These are phyloP conservation scores for Leccinum solheimii DNA, from an alignment of 1,284 basidiomycete genomes.

Conservation along the genomic window DNA sequence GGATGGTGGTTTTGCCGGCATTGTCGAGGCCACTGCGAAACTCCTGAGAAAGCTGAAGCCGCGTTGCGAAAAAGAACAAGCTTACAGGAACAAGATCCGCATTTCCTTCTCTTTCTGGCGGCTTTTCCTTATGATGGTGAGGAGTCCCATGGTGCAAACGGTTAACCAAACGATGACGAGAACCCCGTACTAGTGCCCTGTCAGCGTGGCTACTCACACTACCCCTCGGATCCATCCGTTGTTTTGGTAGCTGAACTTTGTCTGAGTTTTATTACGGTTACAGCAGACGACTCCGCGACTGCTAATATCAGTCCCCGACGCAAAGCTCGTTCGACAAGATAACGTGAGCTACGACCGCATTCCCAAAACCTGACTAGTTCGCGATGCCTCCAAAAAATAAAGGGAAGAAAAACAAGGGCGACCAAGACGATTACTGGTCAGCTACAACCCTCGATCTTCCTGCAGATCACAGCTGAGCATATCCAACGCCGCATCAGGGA, in stretches of 20 bases:
- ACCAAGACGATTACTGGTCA: slow-evolving; percentile 84
- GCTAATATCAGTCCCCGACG: slow-evolving; percentile 20
- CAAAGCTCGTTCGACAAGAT: slow-evolving; percentile 23
- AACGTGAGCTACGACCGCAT: neutral
- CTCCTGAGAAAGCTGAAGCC: slow-evolving; percentile 17
- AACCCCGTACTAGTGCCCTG: neutral
- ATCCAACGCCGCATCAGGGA: slow-evolving; percentile 48
- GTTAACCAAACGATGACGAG: neutral
- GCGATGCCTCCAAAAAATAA: slow-evolving; percentile 87
- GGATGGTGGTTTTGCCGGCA: slow-evolving; percentile 97
- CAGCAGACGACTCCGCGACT: slow-evolving; percentile 14
- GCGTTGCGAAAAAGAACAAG: slow-evolving; percentile 5
- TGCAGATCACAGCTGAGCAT: slow-evolving; percentile 16
- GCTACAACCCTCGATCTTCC: slow-evolving; percentile 28
- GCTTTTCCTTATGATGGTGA: slow-evolving; percentile 97
- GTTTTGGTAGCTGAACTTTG: neutral
- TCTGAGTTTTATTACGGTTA: neutral
- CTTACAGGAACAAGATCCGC: slow-evolving; percentile 93
- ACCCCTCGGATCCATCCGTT: neutral
- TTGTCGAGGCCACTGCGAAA: slow-evolving; percentile 90
- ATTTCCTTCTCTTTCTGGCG: slow-evolving; percentile 94
- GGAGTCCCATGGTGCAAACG: slow-evolving; percentile 68
- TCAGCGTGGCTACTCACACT: neutral
- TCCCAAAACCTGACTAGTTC: slow-evolving; percentile 1
- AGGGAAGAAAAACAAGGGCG: slow-evolving; percentile 84